Evolutionary conservation across 345 rosid genomes (phyloP).

Genomic region (Syzygium jambos): DNA sequence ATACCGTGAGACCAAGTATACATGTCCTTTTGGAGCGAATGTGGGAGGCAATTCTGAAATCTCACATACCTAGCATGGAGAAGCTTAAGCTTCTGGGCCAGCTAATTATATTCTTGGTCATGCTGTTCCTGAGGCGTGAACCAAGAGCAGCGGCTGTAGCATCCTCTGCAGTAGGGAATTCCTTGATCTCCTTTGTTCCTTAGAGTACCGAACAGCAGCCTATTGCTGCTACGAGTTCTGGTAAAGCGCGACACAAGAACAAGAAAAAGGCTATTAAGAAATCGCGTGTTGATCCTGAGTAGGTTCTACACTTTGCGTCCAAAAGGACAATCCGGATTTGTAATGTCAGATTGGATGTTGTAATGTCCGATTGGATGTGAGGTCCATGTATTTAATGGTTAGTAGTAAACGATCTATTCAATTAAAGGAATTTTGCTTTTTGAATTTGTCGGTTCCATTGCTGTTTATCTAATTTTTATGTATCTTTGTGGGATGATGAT

Average conservation of each 20-base stretch:
- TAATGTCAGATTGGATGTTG: too few species aligned
- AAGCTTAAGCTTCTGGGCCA: not conserved
- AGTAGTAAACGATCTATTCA: too few species aligned
- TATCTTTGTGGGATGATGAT: too few species aligned
- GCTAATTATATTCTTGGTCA: not conserved
- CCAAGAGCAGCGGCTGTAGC: not conserved
- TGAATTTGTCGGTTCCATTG: too few species aligned
- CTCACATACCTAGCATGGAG: not conserved
- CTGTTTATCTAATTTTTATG: too few species aligned
- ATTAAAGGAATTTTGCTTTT: too few species aligned
- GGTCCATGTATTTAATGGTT: too few species aligned
- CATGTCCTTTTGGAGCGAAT: not conserved
- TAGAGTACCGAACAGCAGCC: not conserved
- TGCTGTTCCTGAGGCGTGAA: not conserved
- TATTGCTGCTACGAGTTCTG: not conserved
- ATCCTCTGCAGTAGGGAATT: not conserved
- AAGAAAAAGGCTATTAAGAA: not conserved
- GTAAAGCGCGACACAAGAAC: not conserved
- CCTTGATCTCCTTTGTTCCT: not conserved
- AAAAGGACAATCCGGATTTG: too few species aligned
- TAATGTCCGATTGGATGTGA: too few species aligned
- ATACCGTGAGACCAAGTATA: not conserved
- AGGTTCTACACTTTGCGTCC: too few species aligned
- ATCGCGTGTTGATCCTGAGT: too few species aligned
- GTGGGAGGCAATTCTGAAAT: not conserved